These are phyloP conservation scores for Trypanosoma cruzi DNA, from an alignment of 208 protist species.

Conservation along the genomic window DNA sequence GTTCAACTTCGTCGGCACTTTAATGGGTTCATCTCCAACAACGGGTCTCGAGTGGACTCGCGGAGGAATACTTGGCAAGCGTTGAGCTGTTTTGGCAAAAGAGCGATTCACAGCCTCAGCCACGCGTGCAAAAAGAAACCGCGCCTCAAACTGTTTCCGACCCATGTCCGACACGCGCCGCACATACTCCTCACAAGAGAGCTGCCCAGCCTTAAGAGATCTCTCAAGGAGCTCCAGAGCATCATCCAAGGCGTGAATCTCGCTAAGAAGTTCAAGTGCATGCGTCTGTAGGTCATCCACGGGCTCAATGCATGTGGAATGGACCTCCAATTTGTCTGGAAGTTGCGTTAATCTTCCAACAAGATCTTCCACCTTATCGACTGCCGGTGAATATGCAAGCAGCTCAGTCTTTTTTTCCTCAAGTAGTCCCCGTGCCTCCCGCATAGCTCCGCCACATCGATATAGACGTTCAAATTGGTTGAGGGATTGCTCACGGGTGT, in stretches of 20 bases:
- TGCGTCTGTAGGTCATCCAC: conserved; percentile 52
- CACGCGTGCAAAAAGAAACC: conserved; percentile 62
- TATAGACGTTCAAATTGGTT: conserved; percentile 49
- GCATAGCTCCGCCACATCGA: conserved; percentile 48
- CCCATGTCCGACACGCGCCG: conserved; percentile 73
- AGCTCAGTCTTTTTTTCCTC: conserved; percentile 48
- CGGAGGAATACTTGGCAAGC: background rate
- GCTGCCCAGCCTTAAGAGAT: conserved; percentile 49
- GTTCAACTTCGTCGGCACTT: conserved; percentile 11
- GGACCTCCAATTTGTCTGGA: conserved; percentile 58
- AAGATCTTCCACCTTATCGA: conserved; percentile 48
- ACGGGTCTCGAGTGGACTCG: background rate
- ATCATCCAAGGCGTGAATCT: conserved; percentile 78
- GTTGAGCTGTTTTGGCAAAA: background rate
- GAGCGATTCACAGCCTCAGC: background rate
- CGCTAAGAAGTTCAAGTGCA: conserved; percentile 71
- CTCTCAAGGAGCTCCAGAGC: conserved; percentile 65
- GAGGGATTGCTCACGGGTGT: conserved; percentile 54
- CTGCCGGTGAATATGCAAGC: conserved; percentile 48
- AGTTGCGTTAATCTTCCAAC: conserved; percentile 39
- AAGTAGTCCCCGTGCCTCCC: conserved; percentile 49
- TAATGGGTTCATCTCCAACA: background rate
- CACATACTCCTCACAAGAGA: conserved; percentile 84
- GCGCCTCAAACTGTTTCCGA: conserved; percentile 73
- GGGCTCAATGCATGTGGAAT: conserved; percentile 56